These are phyloP conservation scores for Urtica urens DNA, from an alignment of 306 rosid species.

Conservation along the genomic window DNA sequence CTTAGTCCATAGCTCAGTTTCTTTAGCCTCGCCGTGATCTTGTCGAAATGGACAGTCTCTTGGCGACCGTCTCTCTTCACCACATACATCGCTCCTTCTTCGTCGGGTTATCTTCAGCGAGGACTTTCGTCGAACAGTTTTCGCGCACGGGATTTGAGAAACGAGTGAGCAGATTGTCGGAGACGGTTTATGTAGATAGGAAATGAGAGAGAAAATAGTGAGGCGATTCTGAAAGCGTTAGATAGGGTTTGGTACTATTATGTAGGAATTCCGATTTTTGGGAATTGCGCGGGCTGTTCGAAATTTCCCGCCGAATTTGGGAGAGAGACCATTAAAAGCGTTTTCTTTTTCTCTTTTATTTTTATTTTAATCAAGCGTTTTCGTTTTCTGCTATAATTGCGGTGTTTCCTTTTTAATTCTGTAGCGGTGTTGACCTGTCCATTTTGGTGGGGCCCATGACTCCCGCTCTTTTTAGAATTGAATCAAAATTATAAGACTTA, in stretches of 20 bases:
- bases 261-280: not conserved
- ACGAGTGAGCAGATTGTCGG: not conserved
- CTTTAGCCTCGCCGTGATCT: constrained; percentile 85
- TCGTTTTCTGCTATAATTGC: no score
- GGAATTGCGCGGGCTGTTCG: constrained; percentile 2
- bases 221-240: not conserved
- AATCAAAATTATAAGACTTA: no score
- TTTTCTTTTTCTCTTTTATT: not conserved
- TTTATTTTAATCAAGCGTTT: no score
- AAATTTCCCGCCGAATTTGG: constrained; percentile 27
- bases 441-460: no score
- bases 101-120: not conserved
- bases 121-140: constrained; percentile 45
- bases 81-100: constrained; percentile 43
- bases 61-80: constrained; percentile 87
- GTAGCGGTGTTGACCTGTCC: no score
- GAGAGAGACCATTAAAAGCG: not conserved
- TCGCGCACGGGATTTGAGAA: constrained; percentile 8
- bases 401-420: no score
- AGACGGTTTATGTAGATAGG: constrained; percentile 10
- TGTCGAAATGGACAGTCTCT: constrained; percentile 85
- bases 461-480: no score
- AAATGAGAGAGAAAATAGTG: not conserved
- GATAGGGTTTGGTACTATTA: constrained; percentile 23
- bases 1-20: constrained; percentile 87